Percentiles rank a stretch among this genome's conserved stretches.
phyloP scores from a whole-genome alignment of 805 yeast species.

The Naumovozyma baii region DNA sequence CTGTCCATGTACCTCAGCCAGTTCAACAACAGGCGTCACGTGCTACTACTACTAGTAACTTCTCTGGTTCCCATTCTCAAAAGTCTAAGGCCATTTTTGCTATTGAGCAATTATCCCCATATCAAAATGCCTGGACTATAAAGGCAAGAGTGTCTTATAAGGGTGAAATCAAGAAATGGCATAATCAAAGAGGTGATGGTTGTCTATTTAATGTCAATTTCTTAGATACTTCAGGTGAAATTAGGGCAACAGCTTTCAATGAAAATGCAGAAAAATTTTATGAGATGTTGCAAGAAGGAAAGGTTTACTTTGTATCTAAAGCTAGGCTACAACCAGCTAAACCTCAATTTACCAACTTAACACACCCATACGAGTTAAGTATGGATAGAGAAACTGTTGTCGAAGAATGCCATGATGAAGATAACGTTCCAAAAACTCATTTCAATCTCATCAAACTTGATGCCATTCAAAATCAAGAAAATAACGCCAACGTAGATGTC shows the following conservation, averaged over 20 bases:
- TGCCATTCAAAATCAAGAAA: conserved; percentile 55
- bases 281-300: conserved; percentile 75
- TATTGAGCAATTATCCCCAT: conserved; percentile 84
- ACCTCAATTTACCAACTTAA: conserved; percentile 72
- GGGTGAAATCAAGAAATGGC: conserved; percentile 81
- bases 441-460: conserved; percentile 67
- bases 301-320: conserved; percentile 74
- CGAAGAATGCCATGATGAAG: conserved; percentile 52
- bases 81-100: conserved; percentile 44
- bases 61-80: conserved; percentile 15
- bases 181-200: conserved; percentile 80
- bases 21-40: conserved; percentile 9
- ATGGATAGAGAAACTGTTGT: conserved; percentile 73
- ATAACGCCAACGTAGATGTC: conserved; percentile 70
- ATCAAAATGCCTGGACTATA: conserved; percentile 83
- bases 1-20: conserved; percentile 1
- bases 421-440: conserved; percentile 66
- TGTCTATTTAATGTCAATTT: conserved; percentile 80
- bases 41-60: conserved; percentile 3
- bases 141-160: conserved; percentile 86
- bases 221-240: conserved; percentile 91
- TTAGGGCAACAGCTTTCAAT: conserved; percentile 89
- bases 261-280: conserved; percentile 73
- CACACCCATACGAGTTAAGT: conserved; percentile 80
- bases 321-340: conserved; percentile 77